These are phyloP conservation scores for Aurinia saxatilis DNA, from an alignment of 345 rosid genomes.

Conservation along the genomic window DNA sequence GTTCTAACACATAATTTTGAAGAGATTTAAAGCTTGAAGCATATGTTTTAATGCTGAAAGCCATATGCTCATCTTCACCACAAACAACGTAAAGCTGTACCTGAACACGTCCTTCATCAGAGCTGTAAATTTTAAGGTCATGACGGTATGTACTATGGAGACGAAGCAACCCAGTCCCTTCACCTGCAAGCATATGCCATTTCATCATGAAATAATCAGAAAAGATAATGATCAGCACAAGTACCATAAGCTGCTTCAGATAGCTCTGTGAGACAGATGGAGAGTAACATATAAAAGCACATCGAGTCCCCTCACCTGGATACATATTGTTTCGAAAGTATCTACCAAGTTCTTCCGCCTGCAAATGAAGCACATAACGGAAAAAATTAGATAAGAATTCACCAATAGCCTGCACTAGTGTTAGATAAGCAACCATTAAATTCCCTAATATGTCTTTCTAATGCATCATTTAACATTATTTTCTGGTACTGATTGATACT, in stretches of 20 bases:
- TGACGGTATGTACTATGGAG: constrained; percentile 98
- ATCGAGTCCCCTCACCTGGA: constrained; percentile 56
- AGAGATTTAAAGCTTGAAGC: neutral
- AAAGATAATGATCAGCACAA: neutral
- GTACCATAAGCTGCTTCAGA: constrained; percentile 3
- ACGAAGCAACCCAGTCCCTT: constrained; percentile 98
- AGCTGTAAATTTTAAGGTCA: constrained; percentile 98
- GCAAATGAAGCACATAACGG: constrained; percentile 25
- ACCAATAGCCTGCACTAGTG: neutral
- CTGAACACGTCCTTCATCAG: constrained; percentile 99
- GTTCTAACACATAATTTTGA: neutral
- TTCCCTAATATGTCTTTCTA: no score
- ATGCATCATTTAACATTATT: no score
- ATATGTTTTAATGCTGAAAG: neutral
- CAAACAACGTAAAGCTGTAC: constrained; percentile 29
- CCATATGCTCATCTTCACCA: neutral
- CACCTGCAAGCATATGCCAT: constrained; percentile 47
- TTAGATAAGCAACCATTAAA: constrained; percentile 1
- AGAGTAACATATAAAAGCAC: constrained; percentile 4
- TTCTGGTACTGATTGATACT: neutral
- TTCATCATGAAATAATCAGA: neutral
- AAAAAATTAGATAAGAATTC: neutral
- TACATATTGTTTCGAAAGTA: constrained; percentile 95
- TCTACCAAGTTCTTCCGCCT: constrained; percentile 99
- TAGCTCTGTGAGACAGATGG: neutral